phyloP scores from a whole-genome alignment of 2,329 filamentous ascomycete genomes.

The Phyllosticta citribraziliensis region DNA sequence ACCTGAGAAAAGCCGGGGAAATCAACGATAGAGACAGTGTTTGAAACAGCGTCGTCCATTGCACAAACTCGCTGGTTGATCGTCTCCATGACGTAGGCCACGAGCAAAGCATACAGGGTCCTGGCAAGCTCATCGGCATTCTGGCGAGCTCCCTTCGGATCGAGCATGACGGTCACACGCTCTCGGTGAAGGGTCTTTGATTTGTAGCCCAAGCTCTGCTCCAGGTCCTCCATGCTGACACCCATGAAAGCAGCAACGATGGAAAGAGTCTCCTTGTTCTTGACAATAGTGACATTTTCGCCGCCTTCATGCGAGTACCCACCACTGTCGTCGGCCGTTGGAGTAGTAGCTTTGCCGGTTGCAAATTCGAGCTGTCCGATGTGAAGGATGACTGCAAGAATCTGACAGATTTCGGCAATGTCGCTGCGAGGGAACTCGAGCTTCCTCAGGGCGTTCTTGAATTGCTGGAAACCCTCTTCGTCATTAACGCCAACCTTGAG shows the following conservation, averaged over 20 bases:
- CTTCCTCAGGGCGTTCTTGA: constrained; percentile 90
- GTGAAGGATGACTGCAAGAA: constrained; percentile 88
- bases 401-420: constrained; percentile 93
- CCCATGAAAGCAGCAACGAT: constrained; percentile 93
- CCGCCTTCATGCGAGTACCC: constrained; percentile 93
- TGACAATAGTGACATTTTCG: constrained; percentile 74
- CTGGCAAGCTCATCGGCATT: constrained; percentile 92
- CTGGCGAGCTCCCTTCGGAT: constrained; percentile 76
- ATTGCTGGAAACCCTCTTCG: constrained; percentile 87
- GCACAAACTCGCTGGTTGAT: constrained; percentile 88
- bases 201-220: constrained; percentile 85
- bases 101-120: constrained; percentile 85
- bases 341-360: constrained; percentile 68
- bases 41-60: constrained; percentile 75
- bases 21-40: constrained; percentile 90
- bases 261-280: constrained; percentile 80
- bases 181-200: constrained; percentile 94
- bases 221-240: constrained; percentile 68
- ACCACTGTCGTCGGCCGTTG: constrained; percentile 79
- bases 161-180: constrained; percentile 96
- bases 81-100: constrained; percentile 86
- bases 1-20: constrained; percentile 92
- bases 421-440: constrained; percentile 88
- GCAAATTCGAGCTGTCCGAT: constrained; percentile 95
- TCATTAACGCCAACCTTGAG: constrained; percentile 97